A percentile compares a stretch with the other conserved stretches of the same genome.
Evolutionary conservation across 2,329 filamentous ascomycete species (phyloP).

Genomic region (Neofusicoccum cordaticola): DNA sequence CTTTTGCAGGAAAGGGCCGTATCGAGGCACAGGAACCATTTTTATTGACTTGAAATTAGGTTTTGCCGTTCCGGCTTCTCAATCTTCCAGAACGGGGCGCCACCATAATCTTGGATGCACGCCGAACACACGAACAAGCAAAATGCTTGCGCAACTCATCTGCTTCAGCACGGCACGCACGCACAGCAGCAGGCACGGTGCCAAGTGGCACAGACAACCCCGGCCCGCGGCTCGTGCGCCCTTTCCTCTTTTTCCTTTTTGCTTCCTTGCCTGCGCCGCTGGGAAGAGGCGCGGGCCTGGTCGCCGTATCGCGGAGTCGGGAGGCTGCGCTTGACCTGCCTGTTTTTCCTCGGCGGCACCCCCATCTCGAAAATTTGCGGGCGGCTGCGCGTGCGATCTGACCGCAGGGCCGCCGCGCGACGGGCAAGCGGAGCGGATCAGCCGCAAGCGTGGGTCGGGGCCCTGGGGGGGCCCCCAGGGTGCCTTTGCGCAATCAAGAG

Average conservation of each 20-base stretch:
- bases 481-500: constrained; percentile 1
- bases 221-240: no score
- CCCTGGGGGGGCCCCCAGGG: background rate
- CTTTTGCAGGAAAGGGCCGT: background rate
- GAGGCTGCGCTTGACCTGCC: background rate
- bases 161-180: background rate
- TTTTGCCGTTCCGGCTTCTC: background rate
- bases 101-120: constrained; percentile 13
- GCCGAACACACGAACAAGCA: constrained; percentile 6
- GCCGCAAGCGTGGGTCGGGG: constrained; percentile 6
- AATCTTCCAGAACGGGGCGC: constrained; percentile 12
- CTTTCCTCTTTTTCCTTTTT: background rate
- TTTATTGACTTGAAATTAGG: constrained; percentile 7
- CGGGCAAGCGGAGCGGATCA: constrained; percentile 15
- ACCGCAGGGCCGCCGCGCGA: constrained; percentile 10
- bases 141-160: background rate
- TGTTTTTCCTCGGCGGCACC: background rate
- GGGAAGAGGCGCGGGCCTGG: background rate
- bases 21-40: background rate
- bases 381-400: constrained; percentile 10
- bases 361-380: background rate
- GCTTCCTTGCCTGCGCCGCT: background rate
- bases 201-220: no score
- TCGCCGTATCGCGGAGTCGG: background rate
- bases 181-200: background rate